Evolutionary conservation across 371 early-diverging fungal species (phyloP).

Genomic region (Rhizopus microsporus): DNA sequence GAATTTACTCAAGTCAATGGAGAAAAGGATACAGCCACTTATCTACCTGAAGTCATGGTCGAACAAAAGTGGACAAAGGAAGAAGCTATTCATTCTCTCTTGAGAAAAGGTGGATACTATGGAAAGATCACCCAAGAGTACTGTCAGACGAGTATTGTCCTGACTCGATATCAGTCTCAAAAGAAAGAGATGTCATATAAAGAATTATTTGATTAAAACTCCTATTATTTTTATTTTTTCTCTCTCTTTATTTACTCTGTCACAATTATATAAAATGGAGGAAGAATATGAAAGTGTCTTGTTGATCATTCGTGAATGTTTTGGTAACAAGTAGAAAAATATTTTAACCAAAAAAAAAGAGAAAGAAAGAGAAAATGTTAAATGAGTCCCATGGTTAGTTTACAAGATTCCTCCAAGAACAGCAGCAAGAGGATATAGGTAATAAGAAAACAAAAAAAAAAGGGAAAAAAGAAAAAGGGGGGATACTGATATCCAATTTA

Average conservation of each 20-base stretch:
- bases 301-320: conserved; percentile 80
- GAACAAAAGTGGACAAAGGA: conserved; percentile 83
- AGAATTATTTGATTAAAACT: conserved; percentile 1
- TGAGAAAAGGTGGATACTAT: conserved; percentile 83
- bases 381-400: conserved; percentile 39
- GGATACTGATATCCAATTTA: conserved; percentile 18
- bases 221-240: neutral
- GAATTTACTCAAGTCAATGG: conserved; percentile 68
- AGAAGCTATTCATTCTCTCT: conserved; percentile 80
- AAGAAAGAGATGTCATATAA: conserved; percentile 46
- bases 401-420: conserved; percentile 81
- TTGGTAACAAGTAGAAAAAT: conserved; percentile 48
- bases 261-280: conserved; percentile 35
- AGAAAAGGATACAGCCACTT: conserved; percentile 76
- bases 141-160: conserved; percentile 52
- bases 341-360: neutral
- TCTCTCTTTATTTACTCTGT: neutral
- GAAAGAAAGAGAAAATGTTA: neutral
- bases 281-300: conserved; percentile 81
- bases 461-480: conserved; percentile 4
- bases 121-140: conserved; percentile 62
- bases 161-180: conserved; percentile 81
- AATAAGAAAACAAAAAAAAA: conserved; percentile 14
- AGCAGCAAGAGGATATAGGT: conserved; percentile 76
- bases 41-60: conserved; percentile 82